These are phyloP conservation scores for Eleusine indica DNA, from an alignment of 176 grass and related monocot species.

Conservation along the genomic window DNA sequence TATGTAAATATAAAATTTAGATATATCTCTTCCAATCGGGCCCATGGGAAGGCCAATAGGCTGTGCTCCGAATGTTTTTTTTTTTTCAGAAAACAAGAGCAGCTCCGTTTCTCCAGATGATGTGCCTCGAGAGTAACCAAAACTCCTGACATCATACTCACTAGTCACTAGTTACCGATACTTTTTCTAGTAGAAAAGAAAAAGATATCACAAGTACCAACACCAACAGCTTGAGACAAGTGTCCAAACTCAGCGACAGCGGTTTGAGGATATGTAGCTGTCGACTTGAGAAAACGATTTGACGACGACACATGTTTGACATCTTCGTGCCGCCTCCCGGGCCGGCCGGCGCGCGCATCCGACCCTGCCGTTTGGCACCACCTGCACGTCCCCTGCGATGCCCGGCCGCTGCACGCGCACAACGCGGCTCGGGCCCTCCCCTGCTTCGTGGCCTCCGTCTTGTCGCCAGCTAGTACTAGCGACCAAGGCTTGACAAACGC, in stretches of 20 bases:
- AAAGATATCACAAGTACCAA: not conserved
- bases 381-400: constrained; percentile 12
- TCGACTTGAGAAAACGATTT: not conserved
- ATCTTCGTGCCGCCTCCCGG: constrained; percentile 27
- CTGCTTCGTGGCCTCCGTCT: constrained; percentile 16
- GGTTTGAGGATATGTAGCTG: not conserved
- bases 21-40: no score
- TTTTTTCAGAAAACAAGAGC: no score
- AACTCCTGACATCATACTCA: not conserved
- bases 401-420: not conserved
- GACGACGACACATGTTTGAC: not conserved
- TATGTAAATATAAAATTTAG: no score
- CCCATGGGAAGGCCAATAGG: no score
- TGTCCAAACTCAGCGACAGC: not conserved
- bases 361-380: constrained; percentile 11
- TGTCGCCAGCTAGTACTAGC: no score
- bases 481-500: no score
- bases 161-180: not conserved
- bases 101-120: no score
- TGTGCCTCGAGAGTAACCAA: not conserved
- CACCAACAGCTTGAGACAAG: constrained; percentile 26
- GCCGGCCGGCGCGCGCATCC: constrained; percentile 25
- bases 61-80: no score
- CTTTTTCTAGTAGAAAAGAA: not conserved
- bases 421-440: not conserved